These are phyloP conservation scores for Cicer judaicum DNA, from an alignment of 306 rosid species.

Conservation along the genomic window DNA sequence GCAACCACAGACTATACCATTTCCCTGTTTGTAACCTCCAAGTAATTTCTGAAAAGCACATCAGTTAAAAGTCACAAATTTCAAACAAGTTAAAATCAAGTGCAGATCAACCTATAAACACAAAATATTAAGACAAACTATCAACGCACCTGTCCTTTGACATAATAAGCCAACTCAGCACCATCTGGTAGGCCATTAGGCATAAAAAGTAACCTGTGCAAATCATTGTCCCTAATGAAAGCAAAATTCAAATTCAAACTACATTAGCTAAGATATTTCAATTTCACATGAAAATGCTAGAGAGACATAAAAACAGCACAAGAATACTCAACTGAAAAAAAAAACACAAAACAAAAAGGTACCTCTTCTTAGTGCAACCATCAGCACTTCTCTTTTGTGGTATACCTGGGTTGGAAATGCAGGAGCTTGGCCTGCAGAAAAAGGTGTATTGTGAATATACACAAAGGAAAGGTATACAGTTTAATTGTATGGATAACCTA, in stretches of 20 bases:
- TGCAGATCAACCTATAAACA: constrained; percentile 35
- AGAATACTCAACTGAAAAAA: constrained; percentile 30
- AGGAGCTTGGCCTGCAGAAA: constrained; percentile 63
- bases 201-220: constrained; percentile 90
- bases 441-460: constrained; percentile 29
- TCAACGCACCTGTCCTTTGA: constrained; percentile 86
- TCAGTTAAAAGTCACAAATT: constrained; percentile 34
- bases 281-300: constrained; percentile 30
- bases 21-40: constrained; percentile 96
- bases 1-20: constrained; percentile 86
- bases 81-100: constrained; percentile 7
- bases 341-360: background rate
- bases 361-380: constrained; percentile 89
- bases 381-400: constrained; percentile 67
- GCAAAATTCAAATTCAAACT: constrained; percentile 34
- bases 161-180: constrained; percentile 92
- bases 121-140: constrained; percentile 30
- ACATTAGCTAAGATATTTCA: constrained; percentile 31
- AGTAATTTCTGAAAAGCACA: constrained; percentile 71
- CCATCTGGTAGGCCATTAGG: constrained; percentile 99
- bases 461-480: constrained; percentile 33
- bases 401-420: constrained; percentile 45
- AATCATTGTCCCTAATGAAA: constrained; percentile 85
- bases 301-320: constrained; percentile 26
- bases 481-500: constrained; percentile 35